Base-by-base conservation (phyloP, 768 basidiomycete species). In the Scleroderma bovista region DNA sequence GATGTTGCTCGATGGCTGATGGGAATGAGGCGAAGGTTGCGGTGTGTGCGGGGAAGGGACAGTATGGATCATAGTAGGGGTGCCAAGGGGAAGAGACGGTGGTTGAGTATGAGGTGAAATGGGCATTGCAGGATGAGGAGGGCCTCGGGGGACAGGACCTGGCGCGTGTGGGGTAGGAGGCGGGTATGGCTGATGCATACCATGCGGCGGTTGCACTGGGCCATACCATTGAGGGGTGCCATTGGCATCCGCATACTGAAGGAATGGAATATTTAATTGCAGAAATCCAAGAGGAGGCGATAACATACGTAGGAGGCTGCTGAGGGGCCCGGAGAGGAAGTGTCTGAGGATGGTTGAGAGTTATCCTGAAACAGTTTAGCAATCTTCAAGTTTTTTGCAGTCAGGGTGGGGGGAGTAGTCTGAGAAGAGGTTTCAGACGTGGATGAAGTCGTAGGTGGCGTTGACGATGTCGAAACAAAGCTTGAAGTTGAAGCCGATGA, bases 21-120 rank as follows among this genome's bases (percentile, higher is more conserved):
- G 73, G 44, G 72, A 61, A 38, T 68, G 70, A 16, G 62, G 57
- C 36, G 76, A 69, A 0, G 77, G 78, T 26, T 80, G 75, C 15
- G 75, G 71, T 12, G 73, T 69, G 57, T 79, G 77, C 7, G 60
- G 56, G 6, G 71, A 60, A 10, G 83, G 78, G 31, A 76, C 63
- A 16, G 86, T 77, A 50, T 84, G 86, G 2, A 79, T 48, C 48
- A 78, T 70, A 1, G 82, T 85, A n/a, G 88, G 85, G 1, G 87
- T 88, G 26, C 78, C 79, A 13, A 85, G 81, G 6, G 79, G 82
- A 16, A 85, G 59, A 44, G 59, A 69, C 12, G 71, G 72, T 44
- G 77, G 73, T 31, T 74, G 77, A 58, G 77, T 81, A 55, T 84
- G 79, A 33, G 87, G 86, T 15, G 87, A 88, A 73, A 88, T 79